Conservation (phyloP, 208 protist genomes). For the Sergeia podlipaevii region DNA sequence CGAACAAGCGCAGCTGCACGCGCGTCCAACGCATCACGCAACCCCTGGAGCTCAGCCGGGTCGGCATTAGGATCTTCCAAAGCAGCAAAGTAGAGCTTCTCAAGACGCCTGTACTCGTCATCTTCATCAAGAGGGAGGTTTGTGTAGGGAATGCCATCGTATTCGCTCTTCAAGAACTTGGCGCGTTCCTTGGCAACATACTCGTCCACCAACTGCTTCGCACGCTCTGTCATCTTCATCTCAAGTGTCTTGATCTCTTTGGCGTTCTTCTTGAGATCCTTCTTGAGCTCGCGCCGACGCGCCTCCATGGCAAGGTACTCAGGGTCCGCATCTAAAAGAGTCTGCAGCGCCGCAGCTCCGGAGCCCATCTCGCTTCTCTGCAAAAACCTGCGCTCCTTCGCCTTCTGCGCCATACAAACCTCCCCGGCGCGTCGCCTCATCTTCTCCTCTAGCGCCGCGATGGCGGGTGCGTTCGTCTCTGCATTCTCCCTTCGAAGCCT, state of each 20-base stretch:
- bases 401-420: slow-evolving; percentile 19
- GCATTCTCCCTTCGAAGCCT: slow-evolving; percentile 12
- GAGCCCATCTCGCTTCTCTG: slow-evolving; percentile 7
- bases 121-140: slow-evolving; percentile 25
- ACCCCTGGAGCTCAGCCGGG: slow-evolving; percentile 14
- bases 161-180: slow-evolving; percentile 21
- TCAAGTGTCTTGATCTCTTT: slow-evolving; percentile 28
- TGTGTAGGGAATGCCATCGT: slow-evolving; percentile 18
- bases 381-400: slow-evolving; percentile 38
- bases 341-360: slow-evolving; percentile 11
- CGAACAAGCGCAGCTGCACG: slow-evolving; percentile 21
- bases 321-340: slow-evolving; percentile 29
- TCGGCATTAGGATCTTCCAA: slow-evolving; percentile 16
- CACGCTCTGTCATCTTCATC: slow-evolving; percentile 26
- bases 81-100: slow-evolving; percentile 14
- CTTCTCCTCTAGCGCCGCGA: slow-evolving; percentile 25
- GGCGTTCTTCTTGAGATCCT: slow-evolving; percentile 27
- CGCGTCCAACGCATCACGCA: slow-evolving; percentile 26
- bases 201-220: slow-evolving; percentile 14
- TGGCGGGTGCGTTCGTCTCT: slow-evolving; percentile 8
- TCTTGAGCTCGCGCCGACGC: slow-evolving; percentile 32
- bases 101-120: slow-evolving; percentile 20
- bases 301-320: slow-evolving; percentile 22
- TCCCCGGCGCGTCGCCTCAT: slow-evolving; percentile 31
- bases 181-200: slow-evolving; percentile 17